phyloP scores from a whole-genome alignment of 2,329 filamentous ascomycete species.

The Huntiella omanensis region DNA sequence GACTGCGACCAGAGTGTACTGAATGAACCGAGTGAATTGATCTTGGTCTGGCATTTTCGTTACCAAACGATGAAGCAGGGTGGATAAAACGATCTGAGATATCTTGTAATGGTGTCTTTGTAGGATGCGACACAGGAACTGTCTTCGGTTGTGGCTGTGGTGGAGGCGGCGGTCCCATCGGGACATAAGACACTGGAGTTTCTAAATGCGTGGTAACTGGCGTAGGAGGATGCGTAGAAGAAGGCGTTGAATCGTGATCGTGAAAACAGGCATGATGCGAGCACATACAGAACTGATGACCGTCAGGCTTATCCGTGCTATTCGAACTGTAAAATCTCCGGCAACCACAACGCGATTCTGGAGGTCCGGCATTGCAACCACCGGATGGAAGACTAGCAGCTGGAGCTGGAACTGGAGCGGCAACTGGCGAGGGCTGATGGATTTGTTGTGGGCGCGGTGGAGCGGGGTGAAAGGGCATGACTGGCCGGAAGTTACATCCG shows the following conservation, averaged over 20 bases:
- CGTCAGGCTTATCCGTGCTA: slow-evolving; percentile 23
- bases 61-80: too few relatives aligned
- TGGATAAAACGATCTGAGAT: slow-evolving; percentile 23
- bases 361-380: slow-evolving; percentile 34
- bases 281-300: slow-evolving; percentile 40
- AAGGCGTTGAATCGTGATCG: slow-evolving; percentile 22
- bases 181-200: slow-evolving; percentile 11
- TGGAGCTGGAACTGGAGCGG: slow-evolving; percentile 14
- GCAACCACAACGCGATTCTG: slow-evolving; percentile 36
- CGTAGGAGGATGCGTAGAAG: neutral
- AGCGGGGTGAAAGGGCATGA: slow-evolving; percentile 6
- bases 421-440: slow-evolving; percentile 13
- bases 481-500: too few relatives aligned
- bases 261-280: slow-evolving; percentile 44
- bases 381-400: slow-evolving; percentile 27
- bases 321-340: slow-evolving; percentile 33
- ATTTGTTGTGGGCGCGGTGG: slow-evolving; percentile 15
- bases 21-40: too few relatives aligned
- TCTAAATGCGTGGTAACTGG: slow-evolving; percentile 11
- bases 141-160: slow-evolving; percentile 20
- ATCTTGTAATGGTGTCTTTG: slow-evolving; percentile 22
- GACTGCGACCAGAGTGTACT: neutral
- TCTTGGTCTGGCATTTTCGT: too few relatives aligned
- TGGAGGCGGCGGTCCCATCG: slow-evolving; percentile 25
- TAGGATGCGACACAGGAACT: slow-evolving; percentile 16